Percentiles rank a stretch among this genome's conserved stretches.
phyloP scores from a whole-genome alignment of 208 protist species.

The Pavlovales sp. region DNA sequence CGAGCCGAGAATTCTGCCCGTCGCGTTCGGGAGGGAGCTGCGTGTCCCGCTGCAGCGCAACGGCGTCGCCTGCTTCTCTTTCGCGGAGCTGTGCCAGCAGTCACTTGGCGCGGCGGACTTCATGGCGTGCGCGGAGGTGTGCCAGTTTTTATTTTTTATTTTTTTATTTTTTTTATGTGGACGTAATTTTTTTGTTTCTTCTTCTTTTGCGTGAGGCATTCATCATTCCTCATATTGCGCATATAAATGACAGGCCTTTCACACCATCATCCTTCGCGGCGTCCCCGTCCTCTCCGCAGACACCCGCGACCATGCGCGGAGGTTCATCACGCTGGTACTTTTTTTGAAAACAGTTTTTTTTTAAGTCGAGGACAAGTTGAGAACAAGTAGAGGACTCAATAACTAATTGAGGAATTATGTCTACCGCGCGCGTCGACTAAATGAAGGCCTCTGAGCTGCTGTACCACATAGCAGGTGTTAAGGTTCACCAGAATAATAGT shows the following conservation, averaged over 20 bases:
- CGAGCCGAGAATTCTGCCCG: neutral
- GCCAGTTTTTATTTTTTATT: neutral
- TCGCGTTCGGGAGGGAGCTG: neutral
- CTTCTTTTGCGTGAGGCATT: too few species aligned
- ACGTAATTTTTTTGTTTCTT: too few species aligned
- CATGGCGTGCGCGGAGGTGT: slow-evolving; percentile 50
- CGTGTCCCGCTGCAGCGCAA: neutral
- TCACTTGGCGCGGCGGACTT: slow-evolving; percentile 62
- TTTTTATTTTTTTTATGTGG: too few species aligned
- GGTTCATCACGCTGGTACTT: slow-evolving; percentile 68
- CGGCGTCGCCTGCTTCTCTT: slow-evolving; percentile 57
- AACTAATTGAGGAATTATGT: too few species aligned
- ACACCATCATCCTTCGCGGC: slow-evolving; percentile 58
- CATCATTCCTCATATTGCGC: too few species aligned
- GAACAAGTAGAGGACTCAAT: too few species aligned
- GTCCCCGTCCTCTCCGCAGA: slow-evolving; percentile 59
- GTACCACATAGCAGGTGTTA: too few species aligned
- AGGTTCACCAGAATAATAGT: too few species aligned
- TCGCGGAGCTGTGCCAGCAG: slow-evolving; percentile 59
- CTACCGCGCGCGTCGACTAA: too few species aligned
- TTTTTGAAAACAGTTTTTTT: too few species aligned
- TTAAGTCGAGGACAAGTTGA: too few species aligned
- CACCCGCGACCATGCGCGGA: slow-evolving; percentile 55
- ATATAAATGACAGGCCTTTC: slow-evolving; percentile 59
- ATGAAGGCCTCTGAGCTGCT: too few species aligned